Conservation (phyloP, 768 basidiomycete genomes). For the Mycena rebaudengoi region DNA sequence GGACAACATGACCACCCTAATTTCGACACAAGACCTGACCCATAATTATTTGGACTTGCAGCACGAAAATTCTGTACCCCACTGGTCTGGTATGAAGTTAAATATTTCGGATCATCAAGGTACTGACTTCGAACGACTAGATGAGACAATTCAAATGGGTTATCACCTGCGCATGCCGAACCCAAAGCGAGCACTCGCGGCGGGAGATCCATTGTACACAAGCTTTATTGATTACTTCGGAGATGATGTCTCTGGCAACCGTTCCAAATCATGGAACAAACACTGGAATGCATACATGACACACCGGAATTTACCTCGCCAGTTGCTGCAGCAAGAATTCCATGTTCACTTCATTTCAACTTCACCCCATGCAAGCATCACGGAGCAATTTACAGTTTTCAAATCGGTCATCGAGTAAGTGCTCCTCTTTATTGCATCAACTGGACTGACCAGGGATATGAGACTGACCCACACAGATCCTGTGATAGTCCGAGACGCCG, state of each 20-base stretch:
- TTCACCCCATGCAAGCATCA: conserved; percentile 35
- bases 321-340: conserved; percentile 40
- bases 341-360: conserved; percentile 1
- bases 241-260: conserved; percentile 34
- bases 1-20: not conserved
- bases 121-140: not conserved
- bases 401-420: conserved; percentile 3
- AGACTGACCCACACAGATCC: conserved; percentile 1
- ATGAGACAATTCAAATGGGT: not conserved
- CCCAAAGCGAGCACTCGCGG: not conserved
- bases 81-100: not conserved
- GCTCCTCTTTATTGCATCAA: not conserved
- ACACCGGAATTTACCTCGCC: conserved; percentile 33
- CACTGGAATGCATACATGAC: conserved; percentile 41
- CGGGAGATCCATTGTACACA: not conserved
- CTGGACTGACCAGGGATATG: conserved; percentile 1
- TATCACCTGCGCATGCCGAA: not conserved
- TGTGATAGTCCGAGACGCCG: conserved; percentile 16
- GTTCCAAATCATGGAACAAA: conserved; percentile 41
- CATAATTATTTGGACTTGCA: not conserved
- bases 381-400: conserved; percentile 38
- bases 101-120: not conserved
- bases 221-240: not conserved
- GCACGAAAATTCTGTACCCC: not conserved
- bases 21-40: not conserved